Conservation (phyloP, 1,139 yeast genomes). For the Meyerozyma carpophila region DNA sequence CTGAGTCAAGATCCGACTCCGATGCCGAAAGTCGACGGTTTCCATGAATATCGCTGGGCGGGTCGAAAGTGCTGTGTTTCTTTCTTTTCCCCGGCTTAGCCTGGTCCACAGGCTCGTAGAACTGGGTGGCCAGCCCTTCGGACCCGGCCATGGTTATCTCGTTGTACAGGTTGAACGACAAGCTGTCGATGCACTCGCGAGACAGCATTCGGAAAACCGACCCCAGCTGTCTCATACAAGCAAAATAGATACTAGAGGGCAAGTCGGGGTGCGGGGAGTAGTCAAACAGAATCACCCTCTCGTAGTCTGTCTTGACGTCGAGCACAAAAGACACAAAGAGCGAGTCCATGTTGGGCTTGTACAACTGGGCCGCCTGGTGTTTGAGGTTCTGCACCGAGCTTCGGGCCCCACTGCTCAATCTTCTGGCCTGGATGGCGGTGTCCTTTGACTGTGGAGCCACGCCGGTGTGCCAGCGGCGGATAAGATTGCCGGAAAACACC, state of each 20-base stretch:
- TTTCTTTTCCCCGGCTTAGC: neutral
- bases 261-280: conserved; percentile 56
- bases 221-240: conserved; percentile 89
- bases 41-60: neutral
- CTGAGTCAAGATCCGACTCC: conserved; percentile 14
- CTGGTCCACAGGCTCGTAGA: conserved; percentile 6
- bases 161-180: conserved; percentile 66
- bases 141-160: conserved; percentile 67
- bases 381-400: conserved; percentile 23
- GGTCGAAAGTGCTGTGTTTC: neutral
- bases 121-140: conserved; percentile 46
- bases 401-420: conserved; percentile 3
- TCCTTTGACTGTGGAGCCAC: conserved; percentile 37
- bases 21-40: conserved; percentile 4
- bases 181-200: conserved; percentile 58
- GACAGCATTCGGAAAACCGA: conserved; percentile 79
- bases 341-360: conserved; percentile 42
- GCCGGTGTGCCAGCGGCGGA: conserved; percentile 81
- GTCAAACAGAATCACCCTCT: conserved; percentile 80
- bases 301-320: conserved; percentile 72
- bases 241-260: conserved; percentile 48
- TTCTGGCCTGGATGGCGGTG: conserved; percentile 1
- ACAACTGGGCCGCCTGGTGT: conserved; percentile 30
- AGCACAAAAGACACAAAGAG: conserved; percentile 72
- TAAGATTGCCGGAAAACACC: conserved; percentile 69